Base-by-base conservation (phyloP, 768 basidiomycete species). In the Lanmaoa rubissima region DNA sequence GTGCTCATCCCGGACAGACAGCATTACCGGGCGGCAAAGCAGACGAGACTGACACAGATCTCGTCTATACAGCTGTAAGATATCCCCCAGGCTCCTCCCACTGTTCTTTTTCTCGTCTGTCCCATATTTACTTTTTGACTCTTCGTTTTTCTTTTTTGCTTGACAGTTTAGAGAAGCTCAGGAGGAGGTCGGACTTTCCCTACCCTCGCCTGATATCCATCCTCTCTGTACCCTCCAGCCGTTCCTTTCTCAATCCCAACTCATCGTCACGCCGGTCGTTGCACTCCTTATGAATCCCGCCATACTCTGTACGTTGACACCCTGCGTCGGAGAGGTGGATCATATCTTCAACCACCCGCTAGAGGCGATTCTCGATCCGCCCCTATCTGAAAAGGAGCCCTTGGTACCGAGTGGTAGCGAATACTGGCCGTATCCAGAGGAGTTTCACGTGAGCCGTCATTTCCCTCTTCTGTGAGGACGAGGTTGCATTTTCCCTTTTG, bases 1-100 rank as follows among this genome's bases (percentile, higher is more conserved):
- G 89, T 31, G 82, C 86, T 0, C 90, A 92, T 70, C 85, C 90
- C 4, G 90, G 88, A 17, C 86, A 92, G 67, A 91, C 90, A 4
- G 91, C 92, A 1, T 70, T 94, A 0, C 92, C 92, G 0, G 92
- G 92, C 16, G 92, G 92, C 4, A 90, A 86, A 64, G 78, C 80
- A 38, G 92, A 94, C 59, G 78, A 81, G 4, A 76, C 68, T 4
- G 94, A 96, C 70, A 61, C 63, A 2, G 79, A 81, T 66, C 75
- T 89, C 2, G 71, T 86, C 11, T 73, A 80, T 42, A 91, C 94
- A 43, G 94, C 94, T 17, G 94, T 94, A 70, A 70, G 89, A n/a
- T 14, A 19, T 72, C 19, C 51, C 31, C 19, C 8, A 41, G 12
- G 12, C 26, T 7, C 41, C 7, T 16, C 26, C 28, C 6, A 28